Conservation (phyloP, 805 yeast genomes). For the Priceomyces fermenticarens region DNA sequence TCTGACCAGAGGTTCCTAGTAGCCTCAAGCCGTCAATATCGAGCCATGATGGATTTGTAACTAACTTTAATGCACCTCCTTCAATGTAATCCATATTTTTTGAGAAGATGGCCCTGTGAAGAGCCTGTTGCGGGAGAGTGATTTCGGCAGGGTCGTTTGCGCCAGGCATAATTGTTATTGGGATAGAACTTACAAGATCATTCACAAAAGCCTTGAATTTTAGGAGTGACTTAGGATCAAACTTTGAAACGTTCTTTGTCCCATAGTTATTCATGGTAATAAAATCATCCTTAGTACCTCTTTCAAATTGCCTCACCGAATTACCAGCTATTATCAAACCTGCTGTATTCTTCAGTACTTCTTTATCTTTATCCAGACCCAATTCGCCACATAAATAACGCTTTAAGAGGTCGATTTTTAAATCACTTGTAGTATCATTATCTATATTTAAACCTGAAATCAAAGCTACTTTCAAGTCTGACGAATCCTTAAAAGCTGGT, state of each 20-base stretch:
- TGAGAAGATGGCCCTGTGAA: constrained; percentile 74
- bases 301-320: constrained; percentile 43
- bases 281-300: constrained; percentile 23
- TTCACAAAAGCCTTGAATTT: constrained; percentile 58
- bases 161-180: constrained; percentile 84
- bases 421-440: constrained; percentile 40
- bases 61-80: constrained; percentile 24
- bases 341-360: constrained; percentile 31
- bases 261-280: constrained; percentile 46
- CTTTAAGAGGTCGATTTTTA: constrained; percentile 54
- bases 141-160: constrained; percentile 78
- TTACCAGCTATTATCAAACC: constrained; percentile 73
- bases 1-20: constrained; percentile 83
- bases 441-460: constrained; percentile 72
- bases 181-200: constrained; percentile 55
- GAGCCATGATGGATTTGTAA: constrained; percentile 71
- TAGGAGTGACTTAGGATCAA: constrained; percentile 44
- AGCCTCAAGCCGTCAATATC: constrained; percentile 54
- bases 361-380: constrained; percentile 29
- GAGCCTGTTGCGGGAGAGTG: constrained; percentile 84
- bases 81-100: constrained; percentile 41
- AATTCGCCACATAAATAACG: constrained; percentile 74
- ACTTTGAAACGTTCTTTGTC: constrained; percentile 51
- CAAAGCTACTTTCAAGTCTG: constrained; percentile 56
- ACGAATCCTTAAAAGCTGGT: constrained; percentile 18